A percentile compares a stretch with the other conserved stretches of the same genome.
Evolutionary conservation across 2,329 filamentous ascomycete species (phyloP).

Genomic region (Aaosphaeria pasadenensis): DNA sequence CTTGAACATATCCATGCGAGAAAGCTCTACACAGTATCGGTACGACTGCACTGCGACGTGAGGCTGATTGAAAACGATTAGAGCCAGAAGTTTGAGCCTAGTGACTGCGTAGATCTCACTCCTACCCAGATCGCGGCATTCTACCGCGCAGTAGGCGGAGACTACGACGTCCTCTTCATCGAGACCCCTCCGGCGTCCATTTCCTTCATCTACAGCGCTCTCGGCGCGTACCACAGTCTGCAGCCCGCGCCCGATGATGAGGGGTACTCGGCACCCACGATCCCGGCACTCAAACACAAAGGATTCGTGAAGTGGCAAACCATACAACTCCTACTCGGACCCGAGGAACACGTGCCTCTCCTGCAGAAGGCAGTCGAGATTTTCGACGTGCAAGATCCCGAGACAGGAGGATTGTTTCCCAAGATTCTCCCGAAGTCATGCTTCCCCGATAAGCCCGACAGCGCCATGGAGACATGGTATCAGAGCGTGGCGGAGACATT

Average conservation of each 20-base stretch:
- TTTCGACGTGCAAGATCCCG: conserved; percentile 73
- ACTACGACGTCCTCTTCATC: conserved; percentile 66
- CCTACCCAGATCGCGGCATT: conserved; percentile 49
- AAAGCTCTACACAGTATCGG: no score
- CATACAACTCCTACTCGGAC: conserved; percentile 81
- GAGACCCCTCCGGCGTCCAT: conserved; percentile 70
- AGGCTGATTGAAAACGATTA: conserved; percentile 16
- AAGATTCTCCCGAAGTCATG: conserved; percentile 63
- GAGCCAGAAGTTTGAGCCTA: conserved; percentile 43
- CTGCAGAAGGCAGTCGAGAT: conserved; percentile 75
- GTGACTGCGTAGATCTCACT: conserved; percentile 46
- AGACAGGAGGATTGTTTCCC: conserved; percentile 57
- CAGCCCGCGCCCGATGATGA: conserved; percentile 64
- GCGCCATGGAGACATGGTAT: conserved; percentile 84
- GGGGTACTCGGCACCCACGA: conserved; percentile 70
- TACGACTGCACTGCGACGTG: background rate
- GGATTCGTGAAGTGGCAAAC: conserved; percentile 95
- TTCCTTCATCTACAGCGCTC: conserved; percentile 87
- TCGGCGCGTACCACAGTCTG: conserved; percentile 85
- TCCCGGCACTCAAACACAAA: conserved; percentile 77
- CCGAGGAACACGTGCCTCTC: conserved; percentile 82
- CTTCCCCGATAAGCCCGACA: conserved; percentile 71
- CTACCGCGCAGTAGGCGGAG: conserved; percentile 46
- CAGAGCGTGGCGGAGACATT: conserved; percentile 70
- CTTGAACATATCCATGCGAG: background rate